phyloP scores from a whole-genome alignment of 192 early-diverging fungal species.

The Umbelopsis sp. region DNA sequence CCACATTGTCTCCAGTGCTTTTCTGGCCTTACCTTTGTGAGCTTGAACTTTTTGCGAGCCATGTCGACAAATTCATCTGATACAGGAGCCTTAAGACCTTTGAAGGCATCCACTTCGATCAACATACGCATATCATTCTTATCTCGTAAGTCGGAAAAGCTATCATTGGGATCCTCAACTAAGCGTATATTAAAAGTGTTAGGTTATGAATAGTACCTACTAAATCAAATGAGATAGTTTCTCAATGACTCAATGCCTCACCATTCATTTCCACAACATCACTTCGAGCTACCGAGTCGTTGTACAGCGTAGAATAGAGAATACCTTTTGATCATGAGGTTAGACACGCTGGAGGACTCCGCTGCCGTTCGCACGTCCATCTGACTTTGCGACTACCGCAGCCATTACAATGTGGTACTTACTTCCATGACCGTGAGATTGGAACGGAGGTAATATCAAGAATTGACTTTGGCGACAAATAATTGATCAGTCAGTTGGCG shows the following conservation, averaged over 20 bases:
- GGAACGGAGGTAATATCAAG: conserved; percentile 89
- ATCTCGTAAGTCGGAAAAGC: conserved; percentile 85
- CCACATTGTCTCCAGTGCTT: too few relatives aligned
- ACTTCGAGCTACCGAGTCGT: conserved; percentile 41
- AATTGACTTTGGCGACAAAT: conserved; percentile 70
- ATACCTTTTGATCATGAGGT: conserved; percentile 33
- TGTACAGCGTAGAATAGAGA: conserved; percentile 68
- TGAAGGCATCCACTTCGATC: conserved; percentile 55
- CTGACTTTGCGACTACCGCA: not conserved
- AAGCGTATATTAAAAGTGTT: too few relatives aligned
- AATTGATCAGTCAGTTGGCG: not conserved
- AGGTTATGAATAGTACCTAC: too few relatives aligned
- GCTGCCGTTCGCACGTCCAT: not conserved
- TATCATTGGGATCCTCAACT: conserved; percentile 95
- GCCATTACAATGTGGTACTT: conserved; percentile 22
- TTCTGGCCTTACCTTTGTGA: conserved; percentile 63
- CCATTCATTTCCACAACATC: conserved; percentile 65
- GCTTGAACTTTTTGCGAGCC: conserved; percentile 65
- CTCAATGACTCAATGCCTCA: too few relatives aligned
- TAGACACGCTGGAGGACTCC: not conserved
- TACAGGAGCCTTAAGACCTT: conserved; percentile 65
- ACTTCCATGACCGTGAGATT: conserved; percentile 81
- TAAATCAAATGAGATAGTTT: too few relatives aligned
- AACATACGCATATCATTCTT: conserved; percentile 76
- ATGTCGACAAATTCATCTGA: conserved; percentile 42